phyloP scores from a whole-genome alignment of 2,329 filamentous ascomycete genomes.

The Cylindrodendrum hubeiense region DNA sequence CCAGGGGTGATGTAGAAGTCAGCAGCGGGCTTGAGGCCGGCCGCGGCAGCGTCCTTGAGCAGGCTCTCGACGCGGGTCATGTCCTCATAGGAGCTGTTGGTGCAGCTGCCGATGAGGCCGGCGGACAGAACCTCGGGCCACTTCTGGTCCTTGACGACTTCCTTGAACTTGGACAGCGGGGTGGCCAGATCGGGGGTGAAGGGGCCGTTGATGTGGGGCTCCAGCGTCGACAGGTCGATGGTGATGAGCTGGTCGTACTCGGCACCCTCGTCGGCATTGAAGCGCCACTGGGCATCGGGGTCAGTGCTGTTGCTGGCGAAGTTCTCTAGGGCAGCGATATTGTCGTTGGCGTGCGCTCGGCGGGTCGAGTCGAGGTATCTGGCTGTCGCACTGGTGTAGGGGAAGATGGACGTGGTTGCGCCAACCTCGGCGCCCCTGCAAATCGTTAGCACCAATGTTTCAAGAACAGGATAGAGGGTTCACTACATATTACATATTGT shows the following conservation, averaged over 20 bases:
- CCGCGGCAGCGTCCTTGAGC: constrained; percentile 82
- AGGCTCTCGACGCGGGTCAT: constrained; percentile 95
- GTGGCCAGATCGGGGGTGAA: constrained; percentile 99
- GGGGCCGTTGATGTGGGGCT: constrained; percentile 98
- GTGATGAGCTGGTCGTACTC: constrained; percentile 97
- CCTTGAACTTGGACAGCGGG: constrained; percentile 96
- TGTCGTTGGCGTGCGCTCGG: constrained; percentile 70
- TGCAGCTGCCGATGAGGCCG: constrained; percentile 97
- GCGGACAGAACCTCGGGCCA: constrained; percentile 98
- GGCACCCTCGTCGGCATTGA: constrained; percentile 83
- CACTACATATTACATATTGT: constrained; percentile 87
- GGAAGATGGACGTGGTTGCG: constrained; percentile 96
- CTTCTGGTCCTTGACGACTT: constrained; percentile 91
- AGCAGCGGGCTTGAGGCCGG: constrained; percentile 94
- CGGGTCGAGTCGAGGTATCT: constrained; percentile 91
- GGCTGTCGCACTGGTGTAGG: constrained; percentile 85
- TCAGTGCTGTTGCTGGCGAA: constrained; percentile 59
- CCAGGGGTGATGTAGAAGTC: constrained; percentile 96
- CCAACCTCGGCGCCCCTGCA: constrained; percentile 77
- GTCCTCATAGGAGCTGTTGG: constrained; percentile 88
- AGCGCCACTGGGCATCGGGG: constrained; percentile 68
- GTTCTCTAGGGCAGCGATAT: constrained; percentile 71
- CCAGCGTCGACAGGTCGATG: constrained; percentile 93
- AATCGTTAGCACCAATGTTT: not conserved
- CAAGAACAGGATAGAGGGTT: not conserved